Evolutionary conservation across 306 rosid species (phyloP), one percentile per base, ranked within the genome.

Genomic region (Acacia crassicarpa): DNA sequence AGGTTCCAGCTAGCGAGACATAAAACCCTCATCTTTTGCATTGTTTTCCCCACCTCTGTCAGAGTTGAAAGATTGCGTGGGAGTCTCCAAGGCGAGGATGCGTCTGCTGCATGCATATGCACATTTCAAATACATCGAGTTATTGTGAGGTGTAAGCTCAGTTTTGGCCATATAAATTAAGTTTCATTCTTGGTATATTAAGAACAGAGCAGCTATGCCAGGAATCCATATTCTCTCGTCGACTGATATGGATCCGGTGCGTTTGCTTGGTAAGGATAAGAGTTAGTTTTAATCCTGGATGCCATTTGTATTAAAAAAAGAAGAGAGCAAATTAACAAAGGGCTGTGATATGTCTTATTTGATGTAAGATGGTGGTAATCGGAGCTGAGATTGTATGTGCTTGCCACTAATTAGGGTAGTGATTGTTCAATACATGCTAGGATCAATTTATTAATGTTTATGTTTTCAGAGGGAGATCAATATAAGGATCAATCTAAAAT

Each of bases 1-100:
- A 59, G 25, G 83, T 62, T 14, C 80, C 70, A 13, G 33, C 71
- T 17, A 81, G 51, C 33, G 83, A 77, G 20, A 40, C 78, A 23
- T 82, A 73, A 83, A 25, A 70, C 81, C 65, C 9, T n/a, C 65
- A 58, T 58, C 14, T 9, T 22, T 58, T 22, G 23, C 65, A 13
- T 9, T 22, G 32, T 22, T 22, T n/a, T n/a, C 32, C 65, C 27
- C 65, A 58, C 49, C 79, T 33, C 23, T 53, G 66, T 49, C 32
- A 25, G 62, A 81, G 56, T 70, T 49, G 58, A 41, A 48, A 32
- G 81, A 51, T 72, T 38, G 63, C 56, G 17, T 2, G 11, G 62
- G 12, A 56, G 12, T 25, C 25, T 32, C 13, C 15, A 44, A 27
- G 46, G 51, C 53, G 22, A 7, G 12, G 25, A 51, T 72, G 68